Base-by-base conservation (phyloP, 805 yeast genomes). In the Starmerella riodocensis region DNA sequence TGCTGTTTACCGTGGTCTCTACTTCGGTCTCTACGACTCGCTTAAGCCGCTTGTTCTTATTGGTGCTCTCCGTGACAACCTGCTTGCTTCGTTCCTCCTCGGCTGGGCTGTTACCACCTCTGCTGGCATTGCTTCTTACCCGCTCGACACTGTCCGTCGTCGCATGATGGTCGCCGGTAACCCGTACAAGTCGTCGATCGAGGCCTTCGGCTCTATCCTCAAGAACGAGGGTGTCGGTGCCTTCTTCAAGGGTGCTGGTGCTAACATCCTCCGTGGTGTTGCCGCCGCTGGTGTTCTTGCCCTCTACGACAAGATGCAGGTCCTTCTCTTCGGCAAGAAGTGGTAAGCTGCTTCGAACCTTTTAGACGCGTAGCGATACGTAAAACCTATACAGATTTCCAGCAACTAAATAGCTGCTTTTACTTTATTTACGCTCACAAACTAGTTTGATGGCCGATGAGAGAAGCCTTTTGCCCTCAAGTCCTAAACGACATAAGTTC, bases 121-220 rank as follows among this genome's bases (percentile, higher is more conserved):
- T 77, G 93, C 94, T 62, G 84, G 94, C 57, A 82, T 93, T 53
- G 93, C 93, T 66, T 83, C 94, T 63, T 83, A 83, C 81, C 94
- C 94, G 74, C 80, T 83, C 69, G 94, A 83, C 71, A 83, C 94
- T 61, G 83, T 83, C 64, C 82, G 94, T 80, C 82, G 94, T 80
- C 82, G 94, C 78, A 84, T 83, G 94, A 83, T 83, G 94, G 84
- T 83, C 93, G 84, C 94, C 58, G 83, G 94, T 56, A 93, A 93
- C 71, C 91, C 83, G 71, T 83, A 83, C 73, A 68, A 73, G 62
- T 91, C 93, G 74, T 91, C 94, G 57, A 72, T 81, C 65, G 93
- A 83, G 69, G 81, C 86, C 69, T 76, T 78, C 80, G 69, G 62
- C 59, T 69, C 81, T 70, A 81, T 84, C 63, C 84, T 83, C 57